Base-by-base conservation (phyloP, 2,329 filamentous ascomycete genomes). In the Pseudocercospora macadamiae region DNA sequence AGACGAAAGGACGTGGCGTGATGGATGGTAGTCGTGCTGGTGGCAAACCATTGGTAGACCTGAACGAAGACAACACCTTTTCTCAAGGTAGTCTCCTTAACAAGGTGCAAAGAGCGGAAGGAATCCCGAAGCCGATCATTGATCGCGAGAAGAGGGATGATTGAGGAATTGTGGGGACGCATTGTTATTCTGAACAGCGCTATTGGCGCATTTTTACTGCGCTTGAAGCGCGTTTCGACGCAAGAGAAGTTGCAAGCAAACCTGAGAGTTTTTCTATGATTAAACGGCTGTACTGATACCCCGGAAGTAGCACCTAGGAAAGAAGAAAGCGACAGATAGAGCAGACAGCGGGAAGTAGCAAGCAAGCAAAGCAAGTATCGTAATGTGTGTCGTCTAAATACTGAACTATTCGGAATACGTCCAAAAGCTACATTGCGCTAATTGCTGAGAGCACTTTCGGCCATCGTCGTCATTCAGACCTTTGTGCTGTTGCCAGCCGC, bases 71-170 rank as follows among this genome's bases (percentile, higher is more conserved):
- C 51, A 73, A 73, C 36, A 67, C 72, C 61, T 82, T 81, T 64
- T 77, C 74, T 8, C 68, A 75, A 30, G 79, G 76, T 21, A 83
- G 80, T 64, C 73, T 83, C 54, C 74, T 82, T 12, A 77, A 80
- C 49, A 72, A 74, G 56, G 67, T 75, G 16, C 73, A 77, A 16
- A 68, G 69, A 57, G 63, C 67, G 54, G 68, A 68, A 51, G 62
- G 66, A n/a, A 66, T 60, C 2, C 54, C 69, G n/a, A 70, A 65
- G 47, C 74, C 72, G 10, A 64, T 75, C 10, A 73, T 79, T 54
- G 76, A 77, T 64, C 67, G 76, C 18, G 69, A 69, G 56, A 68
- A 70, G 68, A 58, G 72, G 65, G 53, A 51, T 18, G 58, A 55
- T 45, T 47, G 32, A 45, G n/a, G n/a, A n/a, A n/a, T n/a, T n/a